A percentile compares a stretch with the other conserved stretches of the same genome.
Evolutionary conservation across 345 rosid species (phyloP).

Genomic region (Salix exigua): DNA sequence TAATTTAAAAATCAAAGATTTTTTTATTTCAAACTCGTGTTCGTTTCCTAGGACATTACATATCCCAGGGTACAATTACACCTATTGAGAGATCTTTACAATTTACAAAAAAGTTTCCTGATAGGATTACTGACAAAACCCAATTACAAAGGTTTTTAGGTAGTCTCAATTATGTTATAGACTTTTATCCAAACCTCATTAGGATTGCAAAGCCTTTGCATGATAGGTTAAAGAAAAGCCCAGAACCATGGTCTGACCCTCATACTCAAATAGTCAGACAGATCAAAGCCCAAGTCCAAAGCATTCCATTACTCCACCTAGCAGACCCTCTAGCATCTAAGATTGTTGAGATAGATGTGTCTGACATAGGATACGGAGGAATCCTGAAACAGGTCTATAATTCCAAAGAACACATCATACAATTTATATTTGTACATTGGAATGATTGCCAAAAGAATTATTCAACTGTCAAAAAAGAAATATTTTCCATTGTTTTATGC

Average conservation of each 20-base stretch:
- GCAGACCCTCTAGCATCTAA: too few species aligned
- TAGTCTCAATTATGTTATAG: not conserved
- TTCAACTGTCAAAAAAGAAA: too few species aligned
- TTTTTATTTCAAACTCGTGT: not conserved
- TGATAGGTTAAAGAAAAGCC: not conserved
- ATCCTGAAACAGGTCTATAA: fast-evolving
- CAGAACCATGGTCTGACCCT: not conserved
- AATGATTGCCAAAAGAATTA: too few species aligned
- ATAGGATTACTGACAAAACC: too few species aligned
- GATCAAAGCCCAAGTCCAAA: too few species aligned
- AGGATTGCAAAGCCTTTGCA: not conserved
- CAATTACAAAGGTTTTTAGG: too few species aligned
- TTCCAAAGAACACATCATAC: too few species aligned
- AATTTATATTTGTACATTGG: fast-evolving
- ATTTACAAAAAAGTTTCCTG: not conserved
- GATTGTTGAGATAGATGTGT: too few species aligned
- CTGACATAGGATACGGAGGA: too few species aligned
- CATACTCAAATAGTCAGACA: fast-evolving
- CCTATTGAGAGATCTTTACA: not conserved
- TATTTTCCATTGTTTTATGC: too few species aligned
- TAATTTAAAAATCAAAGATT: too few species aligned
- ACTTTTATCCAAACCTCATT: not conserved
- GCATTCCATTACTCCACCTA: fast-evolving
- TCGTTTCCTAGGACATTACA: too few species aligned
- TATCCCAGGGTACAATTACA: not conserved